Evolutionary conservation across 2,329 filamentous ascomycete species (phyloP), one percentile per base, ranked within the genome.

Genomic region (Teratosphaeria destructans): DNA sequence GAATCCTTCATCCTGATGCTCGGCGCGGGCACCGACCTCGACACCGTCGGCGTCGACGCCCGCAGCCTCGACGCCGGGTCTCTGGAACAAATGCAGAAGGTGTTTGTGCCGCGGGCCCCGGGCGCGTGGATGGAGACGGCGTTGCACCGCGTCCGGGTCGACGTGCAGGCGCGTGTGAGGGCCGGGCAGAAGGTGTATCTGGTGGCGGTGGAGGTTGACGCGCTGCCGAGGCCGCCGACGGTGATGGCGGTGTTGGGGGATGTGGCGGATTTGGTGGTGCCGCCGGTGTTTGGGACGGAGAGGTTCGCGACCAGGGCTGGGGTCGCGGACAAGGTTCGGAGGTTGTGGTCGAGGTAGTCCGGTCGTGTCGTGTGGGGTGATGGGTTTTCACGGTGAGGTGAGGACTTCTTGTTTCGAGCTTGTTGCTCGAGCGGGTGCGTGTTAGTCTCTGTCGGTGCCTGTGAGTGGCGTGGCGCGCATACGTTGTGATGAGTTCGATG

Each of bases 1-100:
- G 61, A 63, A 47, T 12, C 16, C 5, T 59, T 63, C 34, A 23
- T 60, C 12, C 29, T 64, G 19, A 59, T 63, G 59, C 47, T 64
- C 2, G 63, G 63, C 27, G 54, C 61, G 6, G 56, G 32, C 29
- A 27, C 32, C 5, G 56, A 61, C 7, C 59, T 61, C 55, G 47
- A 60, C n/a, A 14, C 16, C 35, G 56, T 63, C 27, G 61, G 55
- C n/a, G 63, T 61, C 55, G 34, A 57, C 39, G 55, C 57, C 34
- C 19, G 29, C 37, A 54, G 59, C 23, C 19, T 52, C 8, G 57
- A 52, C 3, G 10, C n/a, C 43, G 19, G 35, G 19, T 26, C 35
- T 34, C 29, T n/a, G 12, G 19, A 29, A 26, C 52, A 54, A 10
- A 32, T 14, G 14, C 39, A 59, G 19, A 57, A 61, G 23, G 12